Base-by-base conservation (phyloP, 768 basidiomycete genomes). In the Tylopilus sp. region DNA sequence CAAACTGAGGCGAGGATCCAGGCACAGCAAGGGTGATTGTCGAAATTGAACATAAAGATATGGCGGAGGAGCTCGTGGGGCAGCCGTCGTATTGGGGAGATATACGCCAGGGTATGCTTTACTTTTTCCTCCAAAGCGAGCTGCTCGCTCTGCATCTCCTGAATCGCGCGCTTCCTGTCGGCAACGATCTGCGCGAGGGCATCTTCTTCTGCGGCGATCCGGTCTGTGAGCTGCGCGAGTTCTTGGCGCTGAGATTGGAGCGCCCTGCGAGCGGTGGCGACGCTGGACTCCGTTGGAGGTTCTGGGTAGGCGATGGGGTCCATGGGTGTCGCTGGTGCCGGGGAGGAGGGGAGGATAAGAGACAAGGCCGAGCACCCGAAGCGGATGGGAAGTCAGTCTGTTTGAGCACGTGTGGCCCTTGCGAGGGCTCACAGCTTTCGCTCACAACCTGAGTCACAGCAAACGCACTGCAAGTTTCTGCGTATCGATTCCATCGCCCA, bases 1-100 rank as follows among this genome's bases (percentile, higher is more conserved):
- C 82, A 88, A 4, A 90, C 87, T 1, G 85, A 79, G 4, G 86
- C 77, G 37, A 90, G 77, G 22, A 84, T 78, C 89, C 89, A 91
- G 8, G 86, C 85, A 62, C 80, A 83, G 62, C 84, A 85, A n/a
- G 85, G 80, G 64, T 86, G 76, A 50, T 81, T 80, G 50, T 86
- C 82, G 57, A 87, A 89, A 59, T 78, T 78, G 70, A 81, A 79
- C 55, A 81, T 64, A 63, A 92, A 92, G 60, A 92, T 82, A 53
- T 84, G 79, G 49, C 85, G 76, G 45, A 90, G 75, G n/a, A 92
- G 72, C 59, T 92, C 89, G 33, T 78, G 71, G 1, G 89, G 89
- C 24, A 92, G 74, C 37, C 85, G 74, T 26, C 85, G 75, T 56
- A 91, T 84, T 29, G 87, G 87, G 12, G 88, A 80, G 52, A 90